phyloP scores from a whole-genome alignment of 805 yeast genomes.

The Teunomyces cretensis region DNA sequence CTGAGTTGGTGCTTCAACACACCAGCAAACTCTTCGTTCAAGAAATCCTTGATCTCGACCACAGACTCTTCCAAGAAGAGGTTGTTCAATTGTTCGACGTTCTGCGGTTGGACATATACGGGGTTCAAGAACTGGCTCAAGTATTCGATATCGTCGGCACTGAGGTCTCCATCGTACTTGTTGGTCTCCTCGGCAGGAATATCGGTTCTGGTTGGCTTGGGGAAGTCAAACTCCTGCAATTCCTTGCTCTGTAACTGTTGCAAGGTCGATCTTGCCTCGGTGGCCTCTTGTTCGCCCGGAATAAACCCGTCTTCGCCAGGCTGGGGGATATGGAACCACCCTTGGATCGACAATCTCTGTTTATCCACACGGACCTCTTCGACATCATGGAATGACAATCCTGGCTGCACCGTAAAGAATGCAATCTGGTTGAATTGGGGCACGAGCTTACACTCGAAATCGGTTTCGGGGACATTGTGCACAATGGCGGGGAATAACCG shows the following conservation, averaged over 20 bases:
- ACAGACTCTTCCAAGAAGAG: conserved; percentile 68
- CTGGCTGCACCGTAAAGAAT: conserved; percentile 94
- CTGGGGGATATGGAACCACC: conserved; percentile 99
- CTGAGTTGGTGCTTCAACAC: conserved; percentile 49
- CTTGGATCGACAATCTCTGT: conserved; percentile 90
- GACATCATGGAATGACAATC: conserved; percentile 94
- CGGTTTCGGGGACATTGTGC: conserved; percentile 88
- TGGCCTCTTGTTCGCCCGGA: conserved; percentile 77
- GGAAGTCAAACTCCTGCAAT: conserved; percentile 77
- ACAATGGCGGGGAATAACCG: conserved; percentile 82
- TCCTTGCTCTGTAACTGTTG: conserved; percentile 77
- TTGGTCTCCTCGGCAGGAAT: conserved; percentile 36
- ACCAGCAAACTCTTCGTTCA: conserved; percentile 55
- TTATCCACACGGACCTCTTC: conserved; percentile 93
- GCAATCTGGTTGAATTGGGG: conserved; percentile 97
- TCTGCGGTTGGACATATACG: conserved; percentile 39
- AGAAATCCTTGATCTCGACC: conserved; percentile 62
- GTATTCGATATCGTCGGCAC: conserved; percentile 46
- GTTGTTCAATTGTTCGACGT: conserved; percentile 38
- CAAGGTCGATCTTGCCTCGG: conserved; percentile 72
- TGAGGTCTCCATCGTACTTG: conserved; percentile 1
- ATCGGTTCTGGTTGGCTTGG: conserved; percentile 56
- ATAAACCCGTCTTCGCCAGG: conserved; percentile 83
- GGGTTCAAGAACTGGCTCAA: conserved; percentile 58
- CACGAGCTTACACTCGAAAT: conserved; percentile 63